These are phyloP conservation scores for Penicillium arizonense DNA, from an alignment of 495 filamentous ascomycete genomes.

Conservation along the genomic window DNA sequence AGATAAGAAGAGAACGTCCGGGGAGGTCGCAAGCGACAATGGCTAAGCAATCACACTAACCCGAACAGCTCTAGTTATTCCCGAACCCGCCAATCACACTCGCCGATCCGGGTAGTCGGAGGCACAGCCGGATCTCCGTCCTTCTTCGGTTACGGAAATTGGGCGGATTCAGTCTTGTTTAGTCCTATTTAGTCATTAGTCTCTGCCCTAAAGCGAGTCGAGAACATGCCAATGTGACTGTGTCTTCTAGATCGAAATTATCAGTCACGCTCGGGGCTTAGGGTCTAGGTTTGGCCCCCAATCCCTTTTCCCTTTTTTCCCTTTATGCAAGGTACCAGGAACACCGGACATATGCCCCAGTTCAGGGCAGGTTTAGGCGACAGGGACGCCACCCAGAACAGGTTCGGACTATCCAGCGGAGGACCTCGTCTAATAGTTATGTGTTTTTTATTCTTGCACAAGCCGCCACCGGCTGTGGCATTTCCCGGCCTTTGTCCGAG, in stretches of 20 bases:
- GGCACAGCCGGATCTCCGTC: slow-evolving; percentile 2
- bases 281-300: not conserved
- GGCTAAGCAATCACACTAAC: not conserved
- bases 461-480: not conserved
- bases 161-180: not conserved
- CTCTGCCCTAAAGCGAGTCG: not conserved
- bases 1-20: not conserved
- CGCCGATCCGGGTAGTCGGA: not conserved
- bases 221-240: not conserved
- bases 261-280: not conserved
- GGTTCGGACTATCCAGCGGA: not conserved
- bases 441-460: not conserved
- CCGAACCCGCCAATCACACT: slow-evolving; percentile 1
- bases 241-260: not conserved
- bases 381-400: not conserved
- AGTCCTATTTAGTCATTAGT: no score
- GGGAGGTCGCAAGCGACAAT: slow-evolving; percentile 2
- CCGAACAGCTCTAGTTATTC: not conserved
- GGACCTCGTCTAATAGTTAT: not conserved
- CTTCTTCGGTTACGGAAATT: not conserved
- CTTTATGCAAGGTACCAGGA: slow-evolving; percentile 1
- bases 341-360: not conserved
- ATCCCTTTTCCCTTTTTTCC: not conserved
- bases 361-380: not conserved
- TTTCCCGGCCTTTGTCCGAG: no score